phyloP scores from a whole-genome alignment of 75 land plant genomes.

The Sequoiadendron giganteum region DNA sequence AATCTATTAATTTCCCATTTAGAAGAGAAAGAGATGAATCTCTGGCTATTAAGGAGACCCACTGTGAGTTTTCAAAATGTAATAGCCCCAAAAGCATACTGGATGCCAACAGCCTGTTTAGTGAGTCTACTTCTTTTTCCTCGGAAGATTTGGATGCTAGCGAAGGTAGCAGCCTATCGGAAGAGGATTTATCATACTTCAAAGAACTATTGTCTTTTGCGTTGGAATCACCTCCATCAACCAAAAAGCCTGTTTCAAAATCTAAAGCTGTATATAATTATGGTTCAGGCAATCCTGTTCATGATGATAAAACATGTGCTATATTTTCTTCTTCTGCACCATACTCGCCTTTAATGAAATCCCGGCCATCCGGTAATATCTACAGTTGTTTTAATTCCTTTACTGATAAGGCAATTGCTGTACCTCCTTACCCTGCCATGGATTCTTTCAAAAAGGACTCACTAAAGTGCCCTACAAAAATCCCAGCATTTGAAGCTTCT shows the following conservation, averaged over 20 bases:
- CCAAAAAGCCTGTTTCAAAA: not conserved
- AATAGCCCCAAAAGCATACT: not conserved
- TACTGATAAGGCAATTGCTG: not conserved
- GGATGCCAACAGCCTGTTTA: not conserved
- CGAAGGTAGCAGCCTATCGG: not conserved
- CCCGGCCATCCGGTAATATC: not conserved
- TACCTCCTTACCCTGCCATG: not conserved
- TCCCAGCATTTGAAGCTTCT: not conserved
- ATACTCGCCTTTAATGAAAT: not conserved
- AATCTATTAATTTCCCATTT: not conserved
- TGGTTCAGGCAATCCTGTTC: not conserved
- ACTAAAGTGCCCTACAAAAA: not conserved
- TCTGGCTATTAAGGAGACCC: not conserved
- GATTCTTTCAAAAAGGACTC: not conserved
- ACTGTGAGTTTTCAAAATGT: not conserved
- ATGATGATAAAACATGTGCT: not conserved
- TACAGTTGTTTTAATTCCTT: not conserved
- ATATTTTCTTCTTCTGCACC: not conserved
- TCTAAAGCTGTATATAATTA: not conserved
- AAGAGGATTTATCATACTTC: not conserved
- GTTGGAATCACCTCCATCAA: not conserved
- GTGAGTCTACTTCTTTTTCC: not conserved
- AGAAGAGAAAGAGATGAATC: not conserved
- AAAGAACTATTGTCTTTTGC: slow-evolving; percentile 1
- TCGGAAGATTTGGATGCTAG: not conserved